Evolutionary conservation across 441 rosid genomes (phyloP).

Genomic region (Populus hybrid): DNA sequence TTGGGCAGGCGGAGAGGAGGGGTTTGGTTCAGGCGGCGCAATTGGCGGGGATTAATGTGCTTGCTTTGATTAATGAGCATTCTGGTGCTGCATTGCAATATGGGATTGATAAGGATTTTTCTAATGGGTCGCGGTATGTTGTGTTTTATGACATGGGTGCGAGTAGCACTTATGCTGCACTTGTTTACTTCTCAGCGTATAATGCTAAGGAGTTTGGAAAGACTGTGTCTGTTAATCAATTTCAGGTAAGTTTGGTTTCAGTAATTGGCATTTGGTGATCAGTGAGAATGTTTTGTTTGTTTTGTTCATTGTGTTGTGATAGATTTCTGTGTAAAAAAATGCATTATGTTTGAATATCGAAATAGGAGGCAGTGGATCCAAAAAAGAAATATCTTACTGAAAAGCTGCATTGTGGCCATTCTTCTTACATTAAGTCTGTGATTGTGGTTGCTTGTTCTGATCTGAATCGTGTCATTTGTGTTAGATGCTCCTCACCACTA

Average conservation of each 20-base stretch:
- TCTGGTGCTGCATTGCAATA: constrained; percentile 98
- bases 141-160: constrained; percentile 95
- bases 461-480: neutral
- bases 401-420: neutral
- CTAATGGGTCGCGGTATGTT: constrained; percentile 80
- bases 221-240: constrained; percentile 75
- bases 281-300: neutral
- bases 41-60: constrained; percentile 84
- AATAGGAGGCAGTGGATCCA: neutral
- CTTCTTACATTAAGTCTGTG: neutral
- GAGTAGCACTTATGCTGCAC: constrained; percentile 77
- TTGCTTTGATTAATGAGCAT: constrained; percentile 74
- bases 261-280: neutral
- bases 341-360: neutral
- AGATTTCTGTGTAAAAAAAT: neutral
- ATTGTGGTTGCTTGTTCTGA: neutral
- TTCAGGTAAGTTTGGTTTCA: constrained; percentile 53
- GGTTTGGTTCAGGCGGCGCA: constrained; percentile 83
- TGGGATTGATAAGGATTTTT: constrained; percentile 90
- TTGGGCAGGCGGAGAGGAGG: constrained; percentile 90
- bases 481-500: neutral
- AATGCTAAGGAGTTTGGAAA: constrained; percentile 80
- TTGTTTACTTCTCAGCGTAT: constrained; percentile 82
- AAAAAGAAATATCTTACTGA: neutral
- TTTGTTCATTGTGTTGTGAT: neutral